Percentiles rank a stretch among this genome's conserved stretches.
Evolutionary conservation across 805 yeast species (phyloP).

Genomic region (Lachancea sp.): DNA sequence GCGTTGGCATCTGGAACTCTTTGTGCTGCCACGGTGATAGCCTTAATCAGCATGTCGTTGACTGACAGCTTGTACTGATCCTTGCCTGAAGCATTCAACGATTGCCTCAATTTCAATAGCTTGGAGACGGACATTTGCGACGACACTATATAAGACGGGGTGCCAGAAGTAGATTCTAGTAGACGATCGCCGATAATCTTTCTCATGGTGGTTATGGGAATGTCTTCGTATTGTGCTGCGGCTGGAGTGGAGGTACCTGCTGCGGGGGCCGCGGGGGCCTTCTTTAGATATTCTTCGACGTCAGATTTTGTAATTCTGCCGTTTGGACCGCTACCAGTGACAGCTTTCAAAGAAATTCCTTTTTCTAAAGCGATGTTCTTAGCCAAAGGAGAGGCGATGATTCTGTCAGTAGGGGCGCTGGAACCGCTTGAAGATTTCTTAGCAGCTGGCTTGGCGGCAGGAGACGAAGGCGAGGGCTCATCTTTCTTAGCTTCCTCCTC

Average conservation of each 20-base stretch:
- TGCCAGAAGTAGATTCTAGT: conserved; percentile 72
- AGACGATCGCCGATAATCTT: conserved; percentile 87
- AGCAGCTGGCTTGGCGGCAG: conserved; percentile 20
- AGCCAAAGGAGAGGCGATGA: conserved; percentile 92
- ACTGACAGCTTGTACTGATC: conserved; percentile 88
- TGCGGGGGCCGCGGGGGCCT: conserved; percentile 31
- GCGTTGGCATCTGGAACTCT: conserved; percentile 93
- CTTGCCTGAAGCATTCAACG: conserved; percentile 77
- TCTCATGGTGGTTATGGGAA: conserved; percentile 88
- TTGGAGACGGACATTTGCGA: conserved; percentile 82
- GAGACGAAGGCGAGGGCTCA: no score
- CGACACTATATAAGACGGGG: conserved; percentile 90
- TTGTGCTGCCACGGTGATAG: conserved; percentile 81
- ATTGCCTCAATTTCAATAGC: conserved; percentile 83
- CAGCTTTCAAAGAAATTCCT: conserved; percentile 78
- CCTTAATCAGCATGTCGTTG: conserved; percentile 91
- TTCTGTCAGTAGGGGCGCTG: conserved; percentile 52
- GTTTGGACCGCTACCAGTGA: conserved; percentile 89
- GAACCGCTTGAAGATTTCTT: conserved; percentile 22
- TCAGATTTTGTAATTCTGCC: conserved; percentile 93
- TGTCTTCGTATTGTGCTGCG: conserved; percentile 63
- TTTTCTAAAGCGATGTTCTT: conserved; percentile 87
- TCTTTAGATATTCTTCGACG: conserved; percentile 60
- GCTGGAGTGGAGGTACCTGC: conserved; percentile 44
- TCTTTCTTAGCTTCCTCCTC: conserved; percentile 34